Evolutionary conservation across 768 basidiomycete species (phyloP).

Genomic region (Mycena epipterygia): DNA sequence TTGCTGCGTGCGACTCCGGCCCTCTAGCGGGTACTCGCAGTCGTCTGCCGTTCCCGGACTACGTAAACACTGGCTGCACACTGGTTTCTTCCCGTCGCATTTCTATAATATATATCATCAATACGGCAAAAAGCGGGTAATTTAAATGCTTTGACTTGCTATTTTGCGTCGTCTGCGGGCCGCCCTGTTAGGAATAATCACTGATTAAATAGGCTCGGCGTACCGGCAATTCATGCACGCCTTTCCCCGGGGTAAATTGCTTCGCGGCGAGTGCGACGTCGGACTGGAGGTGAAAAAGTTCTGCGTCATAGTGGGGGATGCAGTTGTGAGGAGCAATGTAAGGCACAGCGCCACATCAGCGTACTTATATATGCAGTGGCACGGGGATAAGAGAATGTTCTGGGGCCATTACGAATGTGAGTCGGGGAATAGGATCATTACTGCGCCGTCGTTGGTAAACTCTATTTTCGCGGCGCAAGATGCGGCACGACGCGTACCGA

Average conservation of each 20-base stretch:
- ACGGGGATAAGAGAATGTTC: slow-evolving; percentile 19
- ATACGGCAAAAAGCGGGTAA: not conserved
- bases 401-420: slow-evolving; percentile 22
- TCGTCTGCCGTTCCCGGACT: slow-evolving; percentile 59
- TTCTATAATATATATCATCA: slow-evolving; percentile 48
- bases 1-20: slow-evolving; percentile 58
- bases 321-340: not conserved
- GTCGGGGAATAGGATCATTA: slow-evolving; percentile 10
- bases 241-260: slow-evolving; percentile 32
- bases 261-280: slow-evolving; percentile 15
- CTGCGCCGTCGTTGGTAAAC: not conserved
- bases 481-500: slow-evolving; percentile 16
- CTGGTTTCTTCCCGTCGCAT: slow-evolving; percentile 66
- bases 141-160: slow-evolving; percentile 1
- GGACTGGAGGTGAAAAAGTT: slow-evolving; percentile 20
- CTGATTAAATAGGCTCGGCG: not conserved
- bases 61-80: slow-evolving; percentile 64
- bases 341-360: not conserved
- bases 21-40: slow-evolving; percentile 67
- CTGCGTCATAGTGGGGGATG: slow-evolving; percentile 17
- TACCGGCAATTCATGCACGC: slow-evolving; percentile 32
- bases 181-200: not conserved
- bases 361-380: slow-evolving; percentile 15
- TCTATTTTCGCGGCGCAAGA: not conserved
- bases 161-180: slow-evolving; percentile 36